Percentiles rank a stretch among this genome's conserved stretches.
Conservation (phyloP, 805 yeast genomes). For the Wickerhamomyces pijperi region DNA sequence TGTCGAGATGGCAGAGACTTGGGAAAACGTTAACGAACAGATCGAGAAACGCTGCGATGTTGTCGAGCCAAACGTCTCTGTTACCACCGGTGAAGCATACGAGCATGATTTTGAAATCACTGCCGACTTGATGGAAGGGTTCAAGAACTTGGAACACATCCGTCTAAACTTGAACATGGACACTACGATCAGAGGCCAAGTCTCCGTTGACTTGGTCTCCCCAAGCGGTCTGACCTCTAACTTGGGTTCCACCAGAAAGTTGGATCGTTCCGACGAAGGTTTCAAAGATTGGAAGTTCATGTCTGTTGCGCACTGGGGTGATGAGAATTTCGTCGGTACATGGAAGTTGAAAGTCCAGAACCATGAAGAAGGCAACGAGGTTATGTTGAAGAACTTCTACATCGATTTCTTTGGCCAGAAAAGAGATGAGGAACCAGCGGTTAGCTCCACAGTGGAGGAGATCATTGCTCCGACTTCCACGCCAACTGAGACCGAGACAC, state of each 20-base stretch:
- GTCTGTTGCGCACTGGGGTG: conserved; percentile 99
- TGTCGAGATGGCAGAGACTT: conserved; percentile 57
- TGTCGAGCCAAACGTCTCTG: conserved; percentile 12
- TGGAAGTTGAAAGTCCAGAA: conserved; percentile 69
- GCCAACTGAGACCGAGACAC: conserved; percentile 1
- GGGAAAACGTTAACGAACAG: conserved; percentile 88
- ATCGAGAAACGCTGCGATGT: conserved; percentile 49
- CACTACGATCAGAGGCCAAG: conserved; percentile 57
- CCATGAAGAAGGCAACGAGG: conserved; percentile 24
- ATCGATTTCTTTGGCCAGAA: conserved; percentile 69
- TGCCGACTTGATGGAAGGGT: conserved; percentile 38
- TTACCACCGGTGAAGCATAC: conserved; percentile 16
- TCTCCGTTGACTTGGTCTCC: conserved; percentile 52
- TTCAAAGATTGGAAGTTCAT: conserved; percentile 82
- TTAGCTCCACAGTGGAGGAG: conserved; percentile 1
- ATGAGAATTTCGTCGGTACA: conserved; percentile 64
- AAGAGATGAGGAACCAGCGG: conserved; percentile 32
- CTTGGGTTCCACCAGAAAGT: conserved; percentile 55
- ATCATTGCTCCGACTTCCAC: conserved; percentile 3
- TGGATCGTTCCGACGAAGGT: conserved; percentile 48
- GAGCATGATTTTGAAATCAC: conserved; percentile 34
- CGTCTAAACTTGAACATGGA: conserved; percentile 68
- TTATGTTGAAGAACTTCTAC: conserved; percentile 57
- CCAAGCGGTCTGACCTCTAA: conserved; percentile 69
- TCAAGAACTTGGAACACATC: conserved; percentile 75